phyloP scores from a whole-genome alignment of 768 basidiomycete species.

The Rubroboletus pulcherrimus region DNA sequence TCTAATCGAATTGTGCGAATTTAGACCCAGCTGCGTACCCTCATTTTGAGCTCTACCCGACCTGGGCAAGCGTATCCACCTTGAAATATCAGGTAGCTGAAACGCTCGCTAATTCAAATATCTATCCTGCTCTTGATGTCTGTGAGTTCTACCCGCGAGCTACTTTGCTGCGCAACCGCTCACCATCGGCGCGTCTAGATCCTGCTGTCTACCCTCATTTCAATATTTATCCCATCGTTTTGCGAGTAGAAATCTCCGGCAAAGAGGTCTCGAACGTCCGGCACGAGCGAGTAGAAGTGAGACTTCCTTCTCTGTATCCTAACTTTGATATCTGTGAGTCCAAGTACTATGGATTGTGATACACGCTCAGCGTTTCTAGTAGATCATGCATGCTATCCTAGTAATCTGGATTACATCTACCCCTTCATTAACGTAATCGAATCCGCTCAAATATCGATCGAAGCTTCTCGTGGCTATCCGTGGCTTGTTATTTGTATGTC shows the following conservation, averaged over 20 bases:
- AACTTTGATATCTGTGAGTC: slow-evolving; percentile 34
- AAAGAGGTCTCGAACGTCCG: not conserved
- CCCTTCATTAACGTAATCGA: slow-evolving; percentile 9
- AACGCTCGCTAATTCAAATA: not conserved
- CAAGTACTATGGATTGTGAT: not conserved
- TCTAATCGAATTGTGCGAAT: not conserved
- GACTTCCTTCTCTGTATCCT: slow-evolving; percentile 13
- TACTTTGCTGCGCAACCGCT: not conserved
- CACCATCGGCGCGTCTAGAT: slow-evolving; percentile 32
- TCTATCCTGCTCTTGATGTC: slow-evolving; percentile 26
- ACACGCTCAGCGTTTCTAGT: not conserved
- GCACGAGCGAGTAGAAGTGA: slow-evolving; percentile 5
- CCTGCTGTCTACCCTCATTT: slow-evolving; percentile 40
- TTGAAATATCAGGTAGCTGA: not conserved
- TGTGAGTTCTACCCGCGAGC: slow-evolving; percentile 9
- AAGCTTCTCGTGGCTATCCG: slow-evolving; percentile 29
- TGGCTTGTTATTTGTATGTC: slow-evolving; percentile 37
- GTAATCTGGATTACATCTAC: slow-evolving; percentile 37
- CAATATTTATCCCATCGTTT: slow-evolving; percentile 36
- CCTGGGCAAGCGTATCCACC: not conserved
- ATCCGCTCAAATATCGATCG: slow-evolving; percentile 4
- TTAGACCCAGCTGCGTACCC: slow-evolving; percentile 27
- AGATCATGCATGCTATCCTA: slow-evolving; percentile 43
- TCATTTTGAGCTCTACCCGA: slow-evolving; percentile 34
- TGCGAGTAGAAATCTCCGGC: not conserved